Evolutionary conservation across 2,329 filamentous ascomycete genomes (phyloP).

Genomic region (Neoascochyta sp.): DNA sequence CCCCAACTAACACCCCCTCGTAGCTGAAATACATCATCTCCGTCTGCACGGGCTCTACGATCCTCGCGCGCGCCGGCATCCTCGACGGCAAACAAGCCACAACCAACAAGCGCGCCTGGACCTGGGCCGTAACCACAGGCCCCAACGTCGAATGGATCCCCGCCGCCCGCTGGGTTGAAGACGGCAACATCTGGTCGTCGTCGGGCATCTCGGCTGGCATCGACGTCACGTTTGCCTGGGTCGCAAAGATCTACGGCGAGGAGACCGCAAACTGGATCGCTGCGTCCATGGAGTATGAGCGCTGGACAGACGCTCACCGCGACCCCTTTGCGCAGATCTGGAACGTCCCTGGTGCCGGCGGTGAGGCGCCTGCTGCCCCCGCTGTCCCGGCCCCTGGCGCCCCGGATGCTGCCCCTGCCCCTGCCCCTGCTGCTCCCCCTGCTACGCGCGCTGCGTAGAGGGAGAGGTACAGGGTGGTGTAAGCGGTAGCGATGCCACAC

Average conservation of each 20-base stretch:
- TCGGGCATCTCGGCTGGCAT: conserved; percentile 62
- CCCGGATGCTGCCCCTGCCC: too few species aligned
- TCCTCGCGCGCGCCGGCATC: conserved; percentile 58
- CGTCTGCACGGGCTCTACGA: conserved; percentile 61
- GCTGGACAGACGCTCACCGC: conserved; percentile 46
- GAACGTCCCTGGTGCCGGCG: conserved; percentile 10
- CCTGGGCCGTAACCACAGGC: conserved; percentile 45
- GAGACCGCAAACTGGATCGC: conserved; percentile 49
- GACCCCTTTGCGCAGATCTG: conserved; percentile 54
- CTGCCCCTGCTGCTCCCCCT: too few species aligned
- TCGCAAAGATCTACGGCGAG: conserved; percentile 53
- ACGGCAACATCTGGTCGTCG: conserved; percentile 64
- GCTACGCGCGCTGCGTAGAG: too few species aligned
- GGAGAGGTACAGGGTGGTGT: too few species aligned
- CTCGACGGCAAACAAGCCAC: conserved; percentile 60
- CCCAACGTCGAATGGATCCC: conserved; percentile 54
- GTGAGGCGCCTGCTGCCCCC: too few species aligned
- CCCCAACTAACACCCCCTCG: background rate
- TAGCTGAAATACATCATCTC: conserved; percentile 54
- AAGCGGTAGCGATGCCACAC: too few species aligned
- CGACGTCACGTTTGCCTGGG: conserved; percentile 57
- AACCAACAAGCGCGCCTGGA: conserved; percentile 61
- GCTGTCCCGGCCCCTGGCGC: too few species aligned
- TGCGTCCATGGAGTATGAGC: conserved; percentile 53
- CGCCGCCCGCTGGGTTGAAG: conserved; percentile 57